Evolutionary conservation across 345 rosid genomes (phyloP).

Genomic region (Syzygium aromaticum): DNA sequence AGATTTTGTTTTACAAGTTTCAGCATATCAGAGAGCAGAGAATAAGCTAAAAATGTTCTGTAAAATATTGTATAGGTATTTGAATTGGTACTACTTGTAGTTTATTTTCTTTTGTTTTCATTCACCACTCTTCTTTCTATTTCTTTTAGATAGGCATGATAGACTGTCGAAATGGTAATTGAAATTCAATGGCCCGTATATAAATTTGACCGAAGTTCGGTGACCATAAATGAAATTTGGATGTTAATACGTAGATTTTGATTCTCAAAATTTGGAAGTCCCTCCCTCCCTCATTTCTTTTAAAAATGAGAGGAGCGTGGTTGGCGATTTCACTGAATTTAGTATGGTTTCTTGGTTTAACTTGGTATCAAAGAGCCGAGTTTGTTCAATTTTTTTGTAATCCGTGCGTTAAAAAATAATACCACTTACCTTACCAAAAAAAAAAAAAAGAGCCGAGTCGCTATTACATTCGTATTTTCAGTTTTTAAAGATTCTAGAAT

Average conservation of each 20-base stretch:
- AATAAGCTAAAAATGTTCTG: too few relatives aligned
- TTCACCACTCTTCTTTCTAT: background rate
- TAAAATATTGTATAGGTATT: too few relatives aligned
- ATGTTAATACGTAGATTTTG: background rate
- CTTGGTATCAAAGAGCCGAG: too few relatives aligned
- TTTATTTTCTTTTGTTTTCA: background rate
- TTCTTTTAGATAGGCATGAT: background rate
- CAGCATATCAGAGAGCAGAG: background rate
- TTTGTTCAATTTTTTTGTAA: too few relatives aligned
- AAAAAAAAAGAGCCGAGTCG: too few relatives aligned
- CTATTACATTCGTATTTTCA: background rate
- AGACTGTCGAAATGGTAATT: background rate
- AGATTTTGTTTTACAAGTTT: background rate
- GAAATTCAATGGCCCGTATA: background rate
- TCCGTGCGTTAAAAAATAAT: too few relatives aligned
- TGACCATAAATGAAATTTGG: background rate
- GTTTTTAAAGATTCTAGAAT: background rate
- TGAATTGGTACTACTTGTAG: accelerated
- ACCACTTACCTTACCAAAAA: too few relatives aligned
- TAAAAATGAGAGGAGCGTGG: too few relatives aligned
- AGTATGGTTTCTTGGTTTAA: background rate
- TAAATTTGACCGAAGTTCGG: background rate
- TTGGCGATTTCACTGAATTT: background rate
- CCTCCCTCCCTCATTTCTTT: background rate
- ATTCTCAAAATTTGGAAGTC: background rate